These are phyloP conservation scores for Ophiostoma australiae DNA, from an alignment of 2,329 filamentous ascomycete genomes.

Conservation along the genomic window DNA sequence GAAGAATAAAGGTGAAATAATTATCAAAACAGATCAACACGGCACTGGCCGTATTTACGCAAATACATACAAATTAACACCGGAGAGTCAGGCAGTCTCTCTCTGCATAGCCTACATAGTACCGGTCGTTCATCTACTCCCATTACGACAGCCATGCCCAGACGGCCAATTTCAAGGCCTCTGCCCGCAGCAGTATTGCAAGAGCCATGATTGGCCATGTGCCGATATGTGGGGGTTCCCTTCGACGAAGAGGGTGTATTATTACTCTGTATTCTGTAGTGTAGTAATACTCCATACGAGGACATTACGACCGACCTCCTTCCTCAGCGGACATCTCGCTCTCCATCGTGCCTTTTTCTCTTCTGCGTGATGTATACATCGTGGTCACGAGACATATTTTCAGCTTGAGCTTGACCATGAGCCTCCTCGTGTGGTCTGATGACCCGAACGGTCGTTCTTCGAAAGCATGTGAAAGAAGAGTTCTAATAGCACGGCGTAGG, in stretches of 20 bases:
- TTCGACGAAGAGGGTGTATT: neutral
- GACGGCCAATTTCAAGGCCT: neutral
- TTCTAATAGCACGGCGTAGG: neutral
- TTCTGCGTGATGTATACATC: too few species aligned
- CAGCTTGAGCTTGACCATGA: neutral
- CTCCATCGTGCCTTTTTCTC: neutral
- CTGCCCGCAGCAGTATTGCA: neutral
- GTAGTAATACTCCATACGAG: neutral
- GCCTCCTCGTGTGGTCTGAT: neutral
- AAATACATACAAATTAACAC: slow-evolving; percentile 9
- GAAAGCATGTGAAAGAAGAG: neutral
- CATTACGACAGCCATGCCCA: neutral
- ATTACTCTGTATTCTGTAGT: neutral
- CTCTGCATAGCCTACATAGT: too few species aligned
- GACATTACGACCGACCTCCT: neutral
- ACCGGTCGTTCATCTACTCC: too few species aligned
- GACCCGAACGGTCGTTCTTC: neutral
- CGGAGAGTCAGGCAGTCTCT: neutral
- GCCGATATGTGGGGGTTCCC: neutral
- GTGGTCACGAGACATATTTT: neutral
- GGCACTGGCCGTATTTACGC: neutral
- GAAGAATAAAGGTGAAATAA: neutral
- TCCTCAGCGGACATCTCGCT: neutral
- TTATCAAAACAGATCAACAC: too few species aligned
- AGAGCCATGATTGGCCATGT: slow-evolving; percentile 2